Evolutionary conservation across 2,329 filamentous ascomycete species (phyloP), one percentile per base, ranked within the genome.

Genomic region (Penicillium glabrum): DNA sequence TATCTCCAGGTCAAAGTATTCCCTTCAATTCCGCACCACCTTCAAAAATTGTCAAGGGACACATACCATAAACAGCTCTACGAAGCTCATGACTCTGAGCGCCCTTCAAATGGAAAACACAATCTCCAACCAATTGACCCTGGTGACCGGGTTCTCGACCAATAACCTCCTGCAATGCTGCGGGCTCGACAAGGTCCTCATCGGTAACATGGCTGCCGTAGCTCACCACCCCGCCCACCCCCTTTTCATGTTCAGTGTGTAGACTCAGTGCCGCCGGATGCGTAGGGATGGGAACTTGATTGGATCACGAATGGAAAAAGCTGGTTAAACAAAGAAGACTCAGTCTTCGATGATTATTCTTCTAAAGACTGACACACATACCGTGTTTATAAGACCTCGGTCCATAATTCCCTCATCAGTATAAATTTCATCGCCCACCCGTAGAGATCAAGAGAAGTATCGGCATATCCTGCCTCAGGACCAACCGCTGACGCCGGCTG

Each of bases 131-230:
- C n/a, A 69, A 47, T 37, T 68, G 56, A 8, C 72, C 71, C 57
- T 74, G 71, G 41, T 75, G 72, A 11, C 72, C 71, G 2, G 63
- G 61, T 2, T 72, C 66, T 5, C 65, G 62, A 5, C 68, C 67
- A 46, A 75, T 54, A 13, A 74, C 62, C 54, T 68, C 52, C 71
- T 71, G 73, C 46, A 74, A 53, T 2, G 23, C 67, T 8, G 65
- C 62, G 6, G 71, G 61, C 39, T 74, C 69, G 6, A 66, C 65
- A 56, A 70, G 72, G 46, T 72, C 71, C 0, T 58, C 58, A 10
- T 71, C 66, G 0, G 58, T 56, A 19, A 72, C 58, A 3, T 61
- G 33, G 44, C 59, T 67, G 8, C 61, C 56, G 47, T 60, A 69
- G 19, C n/a, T 51, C 11, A 26, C 33, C 6, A 69, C 63, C 49